Evolutionary conservation across 352 stramenopile genomes (phyloP).

Genomic region (Phytopythium oedochilum): DNA sequence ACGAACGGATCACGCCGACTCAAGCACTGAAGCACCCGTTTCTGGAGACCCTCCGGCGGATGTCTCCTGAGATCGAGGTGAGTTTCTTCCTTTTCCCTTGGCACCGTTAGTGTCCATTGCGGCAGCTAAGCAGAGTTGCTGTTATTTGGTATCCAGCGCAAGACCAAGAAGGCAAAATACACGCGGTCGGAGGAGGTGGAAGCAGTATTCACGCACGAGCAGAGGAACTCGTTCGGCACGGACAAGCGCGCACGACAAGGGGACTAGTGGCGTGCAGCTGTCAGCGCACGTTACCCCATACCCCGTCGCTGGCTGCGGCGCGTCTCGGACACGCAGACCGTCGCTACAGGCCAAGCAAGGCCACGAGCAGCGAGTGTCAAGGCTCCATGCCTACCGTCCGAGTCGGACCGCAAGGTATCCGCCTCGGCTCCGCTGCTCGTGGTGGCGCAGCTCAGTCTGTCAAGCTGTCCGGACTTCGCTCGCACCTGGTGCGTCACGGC

Average conservation of each 20-base stretch:
- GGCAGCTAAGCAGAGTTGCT: neutral
- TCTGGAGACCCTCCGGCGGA: conserved; percentile 45
- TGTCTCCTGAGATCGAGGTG: conserved; percentile 31
- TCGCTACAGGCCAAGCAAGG: neutral
- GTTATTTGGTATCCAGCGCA: neutral
- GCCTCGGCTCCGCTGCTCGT: too few relatives aligned
- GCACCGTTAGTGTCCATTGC: too few relatives aligned
- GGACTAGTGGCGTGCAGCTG: neutral
- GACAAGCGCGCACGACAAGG: conserved; percentile 4
- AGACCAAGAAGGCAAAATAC: conserved; percentile 7
- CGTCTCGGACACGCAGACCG: neutral
- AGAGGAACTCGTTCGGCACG: neutral
- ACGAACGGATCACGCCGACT: conserved; percentile 87
- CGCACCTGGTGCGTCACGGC: too few relatives aligned
- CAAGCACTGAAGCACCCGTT: conserved; percentile 95
- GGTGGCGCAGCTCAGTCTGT: too few relatives aligned
- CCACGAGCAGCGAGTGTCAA: too few relatives aligned
- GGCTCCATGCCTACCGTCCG: too few relatives aligned
- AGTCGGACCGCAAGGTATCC: too few relatives aligned
- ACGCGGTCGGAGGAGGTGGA: neutral
- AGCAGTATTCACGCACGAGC: neutral
- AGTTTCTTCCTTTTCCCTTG: neutral
- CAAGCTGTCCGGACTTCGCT: too few relatives aligned
- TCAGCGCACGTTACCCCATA: neutral
- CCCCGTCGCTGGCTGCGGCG: neutral